These are phyloP conservation scores for Sclerospora graminicola DNA, from an alignment of 352 stramenopile genomes.

Conservation along the genomic window DNA sequence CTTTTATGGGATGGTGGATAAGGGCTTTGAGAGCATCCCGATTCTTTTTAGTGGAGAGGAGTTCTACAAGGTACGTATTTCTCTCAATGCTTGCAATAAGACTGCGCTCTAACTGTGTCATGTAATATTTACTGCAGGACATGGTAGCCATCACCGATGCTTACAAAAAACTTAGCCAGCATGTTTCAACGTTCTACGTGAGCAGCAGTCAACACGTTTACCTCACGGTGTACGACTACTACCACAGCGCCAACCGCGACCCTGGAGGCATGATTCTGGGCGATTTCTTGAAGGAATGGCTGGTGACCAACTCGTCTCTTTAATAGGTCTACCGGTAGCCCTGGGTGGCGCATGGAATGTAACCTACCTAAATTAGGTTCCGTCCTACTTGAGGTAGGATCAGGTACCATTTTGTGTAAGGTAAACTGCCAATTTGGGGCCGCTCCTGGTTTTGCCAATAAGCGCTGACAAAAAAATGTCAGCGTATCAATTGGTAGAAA, in stretches of 20 bases:
- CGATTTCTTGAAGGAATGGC: conserved; percentile 28
- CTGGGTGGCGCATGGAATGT: too few species aligned
- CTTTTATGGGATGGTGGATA: conserved; percentile 42
- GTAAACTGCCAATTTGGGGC: too few species aligned
- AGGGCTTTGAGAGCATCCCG: conserved; percentile 34
- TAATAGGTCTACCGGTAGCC: too few species aligned
- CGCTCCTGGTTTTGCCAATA: too few species aligned
- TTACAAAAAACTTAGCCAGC: conserved; percentile 35
- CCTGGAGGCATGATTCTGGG: conserved; percentile 21
- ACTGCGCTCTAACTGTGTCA: background rate
- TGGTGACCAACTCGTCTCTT: conserved; percentile 27
- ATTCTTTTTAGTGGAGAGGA: conserved; percentile 37
- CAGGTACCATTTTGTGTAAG: too few species aligned
- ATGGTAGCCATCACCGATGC: conserved; percentile 40
- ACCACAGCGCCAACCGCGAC: conserved; percentile 33
- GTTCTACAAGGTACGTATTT: conserved; percentile 38
- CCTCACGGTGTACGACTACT: conserved; percentile 34
- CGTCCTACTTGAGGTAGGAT: too few species aligned
- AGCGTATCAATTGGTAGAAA: too few species aligned
- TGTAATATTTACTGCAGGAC: conserved; percentile 23
- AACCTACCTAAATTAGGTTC: too few species aligned
- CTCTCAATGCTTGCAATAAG: background rate
- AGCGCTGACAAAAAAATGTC: too few species aligned
- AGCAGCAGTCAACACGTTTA: conserved; percentile 40
- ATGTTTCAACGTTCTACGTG: conserved; percentile 43